These are phyloP conservation scores for Juncus effusus DNA, from an alignment of 176 grass and related monocot genomes.

Conservation along the genomic window DNA sequence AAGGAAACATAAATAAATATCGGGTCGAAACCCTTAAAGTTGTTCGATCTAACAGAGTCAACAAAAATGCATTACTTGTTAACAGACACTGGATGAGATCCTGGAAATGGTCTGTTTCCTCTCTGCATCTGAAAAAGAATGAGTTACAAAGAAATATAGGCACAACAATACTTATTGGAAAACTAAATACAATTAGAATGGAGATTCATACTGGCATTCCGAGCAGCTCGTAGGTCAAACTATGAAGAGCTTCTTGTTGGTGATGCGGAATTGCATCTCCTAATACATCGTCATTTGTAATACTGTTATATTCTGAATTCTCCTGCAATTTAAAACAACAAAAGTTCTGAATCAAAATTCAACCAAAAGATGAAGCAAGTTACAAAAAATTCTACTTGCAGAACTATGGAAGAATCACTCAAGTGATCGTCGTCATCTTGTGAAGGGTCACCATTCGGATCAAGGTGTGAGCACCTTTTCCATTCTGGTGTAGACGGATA, in stretches of 20 bases:
- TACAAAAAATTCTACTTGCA: too few species aligned
- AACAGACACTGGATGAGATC: conserved; percentile 98
- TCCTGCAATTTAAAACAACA: conserved; percentile 45
- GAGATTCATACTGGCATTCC: too few species aligned
- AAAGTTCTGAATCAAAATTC: background rate
- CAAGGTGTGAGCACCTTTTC: conserved; percentile 84
- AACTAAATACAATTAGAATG: background rate
- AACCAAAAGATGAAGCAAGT: too few species aligned
- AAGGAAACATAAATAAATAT: background rate
- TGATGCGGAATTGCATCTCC: conserved; percentile 73
- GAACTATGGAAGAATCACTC: conserved; percentile 25
- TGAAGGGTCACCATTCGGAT: conserved; percentile 92
- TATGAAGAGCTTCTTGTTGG: conserved; percentile 72
- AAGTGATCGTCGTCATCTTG: conserved; percentile 74
- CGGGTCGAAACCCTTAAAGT: too few species aligned
- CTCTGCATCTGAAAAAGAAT: conserved; percentile 46
- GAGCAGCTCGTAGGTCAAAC: conserved; percentile 46
- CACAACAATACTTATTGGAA: conserved; percentile 2
- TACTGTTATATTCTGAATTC: conserved; percentile 47
- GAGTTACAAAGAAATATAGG: background rate
- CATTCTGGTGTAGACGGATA: conserved; percentile 91
- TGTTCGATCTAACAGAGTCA: too few species aligned
- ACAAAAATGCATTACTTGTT: conserved; percentile 51
- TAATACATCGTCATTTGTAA: conserved; percentile 90
- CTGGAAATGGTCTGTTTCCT: conserved; percentile 80